Base-by-base conservation (phyloP, 2,329 filamentous ascomycete species). In the Cordyceps cateniannulata region DNA sequence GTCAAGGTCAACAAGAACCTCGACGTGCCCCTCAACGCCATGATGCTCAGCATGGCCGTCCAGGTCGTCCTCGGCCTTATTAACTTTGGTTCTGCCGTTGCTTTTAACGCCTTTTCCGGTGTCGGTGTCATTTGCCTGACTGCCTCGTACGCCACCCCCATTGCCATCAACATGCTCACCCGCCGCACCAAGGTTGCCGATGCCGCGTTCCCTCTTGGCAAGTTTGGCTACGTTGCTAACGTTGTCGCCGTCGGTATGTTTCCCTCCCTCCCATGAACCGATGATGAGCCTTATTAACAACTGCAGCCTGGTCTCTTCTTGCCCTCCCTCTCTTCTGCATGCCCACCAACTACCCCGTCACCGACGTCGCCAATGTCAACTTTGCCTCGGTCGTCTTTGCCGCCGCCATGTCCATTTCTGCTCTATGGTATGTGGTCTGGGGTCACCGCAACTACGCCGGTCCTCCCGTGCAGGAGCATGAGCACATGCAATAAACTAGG, bases 311-410 rank as follows among this genome's bases (percentile, higher is more conserved):
- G 88, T 87, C 85, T 59, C 66, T 80, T 16, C 80, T 91, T 59
- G 87, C 86, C 40, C 83, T 90, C 57, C 87, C 88, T 1, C 81
- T 91, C 18, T 91, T 91, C 78, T 91, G 85, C 73, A 89, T 89
- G 85, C 88, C 87, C 0, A 81, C 84, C 0, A 73, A 73, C 48
- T 75, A 89, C n/a, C 85, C 85, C 6, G 85, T 88, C 44, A 81
- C 79, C 0, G 72, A 80, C 6, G 25, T 69, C 32, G 70, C 74
- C 20, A 80, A 77, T 44, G 87, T 90, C 78, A 91, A 91, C 78
- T 91, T 90, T 72, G 88, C 87, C 1, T 85, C 85, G 16, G 88
- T 86, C 38, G 88, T 91, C n/a, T 90, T 91, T 66, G 81, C 87
- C 27, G 85, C 79, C 5, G 87, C 89, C 63, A 80, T 83, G 59